Conservation (phyloP, 331 rosid species). For the Spiraea crenata region DNA sequence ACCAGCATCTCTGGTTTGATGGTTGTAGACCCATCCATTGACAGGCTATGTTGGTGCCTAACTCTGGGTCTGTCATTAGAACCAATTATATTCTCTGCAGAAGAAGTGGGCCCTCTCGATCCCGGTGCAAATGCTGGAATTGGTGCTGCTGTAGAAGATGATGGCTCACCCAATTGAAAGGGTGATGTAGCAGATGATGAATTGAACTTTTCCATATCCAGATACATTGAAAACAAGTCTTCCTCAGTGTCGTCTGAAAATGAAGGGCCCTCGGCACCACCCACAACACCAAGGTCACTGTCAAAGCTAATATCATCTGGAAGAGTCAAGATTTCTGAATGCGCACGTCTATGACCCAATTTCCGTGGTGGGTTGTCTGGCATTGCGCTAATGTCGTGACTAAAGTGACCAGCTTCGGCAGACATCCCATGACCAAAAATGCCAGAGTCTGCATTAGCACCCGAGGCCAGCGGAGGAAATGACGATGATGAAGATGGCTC, state of each 20-base stretch:
- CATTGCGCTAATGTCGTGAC: slow-evolving; percentile 93
- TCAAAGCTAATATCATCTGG: slow-evolving; percentile 95
- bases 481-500: slow-evolving; percentile 46
- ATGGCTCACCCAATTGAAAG: slow-evolving; percentile 64
- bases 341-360: slow-evolving; percentile 92
- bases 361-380: slow-evolving; percentile 83
- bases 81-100: slow-evolving; percentile 43
- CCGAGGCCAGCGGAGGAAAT: slow-evolving; percentile 59
- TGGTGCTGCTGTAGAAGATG: slow-evolving; percentile 36
- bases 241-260: slow-evolving; percentile 95
- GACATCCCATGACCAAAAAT: slow-evolving; percentile 56
- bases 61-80: slow-evolving; percentile 71
- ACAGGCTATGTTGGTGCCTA: slow-evolving; percentile 96
- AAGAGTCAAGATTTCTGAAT: slow-evolving; percentile 80
- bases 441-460: slow-evolving; percentile 45
- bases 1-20: slow-evolving; percentile 81
- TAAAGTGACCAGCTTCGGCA: slow-evolving; percentile 55
- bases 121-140: slow-evolving; percentile 17
- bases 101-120: slow-evolving; percentile 34
- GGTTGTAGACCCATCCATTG: slow-evolving; percentile 91
- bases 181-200: slow-evolving; percentile 75
- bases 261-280: slow-evolving; percentile 87
- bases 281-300: slow-evolving; percentile 93
- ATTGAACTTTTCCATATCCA: slow-evolving; percentile 96
- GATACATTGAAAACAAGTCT: slow-evolving; percentile 84